These are phyloP conservation scores for Penicillium daleae DNA, from an alignment of 495 filamentous ascomycete genomes.

Conservation along the genomic window DNA sequence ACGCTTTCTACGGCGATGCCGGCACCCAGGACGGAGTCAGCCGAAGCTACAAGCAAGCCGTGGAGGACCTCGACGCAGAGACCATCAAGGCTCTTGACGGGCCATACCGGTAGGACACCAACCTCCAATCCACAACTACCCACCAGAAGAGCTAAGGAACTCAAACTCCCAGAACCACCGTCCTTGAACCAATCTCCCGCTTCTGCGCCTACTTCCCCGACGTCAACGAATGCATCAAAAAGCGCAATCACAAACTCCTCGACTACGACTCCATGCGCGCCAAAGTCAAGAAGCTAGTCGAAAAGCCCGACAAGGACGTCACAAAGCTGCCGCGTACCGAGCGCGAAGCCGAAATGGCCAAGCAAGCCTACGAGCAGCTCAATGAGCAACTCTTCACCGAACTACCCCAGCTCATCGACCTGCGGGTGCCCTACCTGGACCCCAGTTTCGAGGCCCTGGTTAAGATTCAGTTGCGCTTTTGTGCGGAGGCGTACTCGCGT, in stretches of 20 bases:
- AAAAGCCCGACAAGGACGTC: conserved; percentile 98
- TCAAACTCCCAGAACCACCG: conserved; percentile 66
- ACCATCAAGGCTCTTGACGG: conserved; percentile 98
- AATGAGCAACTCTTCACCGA: conserved; percentile 94
- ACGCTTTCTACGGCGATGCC: conserved; percentile 97
- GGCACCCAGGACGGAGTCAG: conserved; percentile 93
- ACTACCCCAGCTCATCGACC: conserved; percentile 95
- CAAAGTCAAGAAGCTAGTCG: conserved; percentile 93
- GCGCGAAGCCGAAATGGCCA: conserved; percentile 92
- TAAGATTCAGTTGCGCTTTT: conserved; percentile 97
- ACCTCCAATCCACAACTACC: not conserved
- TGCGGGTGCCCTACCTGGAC: conserved; percentile 95
- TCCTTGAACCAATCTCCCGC: conserved; percentile 89
- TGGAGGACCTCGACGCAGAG: conserved; percentile 95
- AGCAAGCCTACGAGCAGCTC: conserved; percentile 88
- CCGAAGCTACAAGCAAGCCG: conserved; percentile 95
- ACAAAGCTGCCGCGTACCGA: conserved; percentile 92
- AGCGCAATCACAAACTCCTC: conserved; percentile 94
- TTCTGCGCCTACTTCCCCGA: conserved; percentile 99
- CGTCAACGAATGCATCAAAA: conserved; percentile 99
- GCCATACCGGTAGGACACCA: conserved; percentile 74
- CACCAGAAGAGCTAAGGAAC: not conserved
- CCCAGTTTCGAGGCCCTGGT: conserved; percentile 96
- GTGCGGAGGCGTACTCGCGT: conserved; percentile 91
- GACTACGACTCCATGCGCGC: conserved; percentile 96